phyloP scores from a whole-genome alignment of 352 stramenopile species.

The Globisporangium parvum region DNA sequence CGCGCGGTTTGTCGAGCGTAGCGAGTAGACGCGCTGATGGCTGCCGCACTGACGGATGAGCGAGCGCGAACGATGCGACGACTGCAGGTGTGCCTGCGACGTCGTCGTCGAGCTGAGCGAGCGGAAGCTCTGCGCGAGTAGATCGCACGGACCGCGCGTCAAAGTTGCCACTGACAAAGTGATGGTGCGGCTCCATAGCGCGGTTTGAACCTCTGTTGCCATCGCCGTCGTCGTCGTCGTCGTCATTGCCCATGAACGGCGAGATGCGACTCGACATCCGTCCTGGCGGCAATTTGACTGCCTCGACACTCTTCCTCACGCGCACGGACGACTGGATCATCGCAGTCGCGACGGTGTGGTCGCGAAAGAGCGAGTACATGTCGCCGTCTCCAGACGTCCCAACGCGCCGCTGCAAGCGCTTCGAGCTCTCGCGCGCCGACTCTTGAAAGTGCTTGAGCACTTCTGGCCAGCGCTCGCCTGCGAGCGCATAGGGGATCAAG shows the following conservation, averaged over 20 bases:
- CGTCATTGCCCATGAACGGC: constrained; percentile 9
- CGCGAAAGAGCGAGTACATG: constrained; percentile 16
- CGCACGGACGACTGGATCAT: constrained; percentile 32
- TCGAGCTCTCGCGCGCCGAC: constrained; percentile 33
- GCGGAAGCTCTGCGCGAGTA: background rate
- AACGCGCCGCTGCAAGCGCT: constrained; percentile 31
- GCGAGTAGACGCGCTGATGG: background rate
- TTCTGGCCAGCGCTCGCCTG: constrained; percentile 67
- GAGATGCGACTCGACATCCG: constrained; percentile 12
- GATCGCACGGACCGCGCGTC: background rate
- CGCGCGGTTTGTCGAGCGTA: background rate
- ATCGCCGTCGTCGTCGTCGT: constrained; percentile 1
- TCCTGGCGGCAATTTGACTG: no score
- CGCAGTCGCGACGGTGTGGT: constrained; percentile 19
- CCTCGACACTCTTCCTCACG: constrained; percentile 17
- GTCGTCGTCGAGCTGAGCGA: constrained; percentile 7
- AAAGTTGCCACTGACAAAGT: constrained; percentile 14
- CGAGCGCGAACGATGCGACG: no score
- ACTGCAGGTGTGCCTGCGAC: background rate
- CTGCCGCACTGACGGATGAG: background rate
- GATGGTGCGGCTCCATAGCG: background rate
- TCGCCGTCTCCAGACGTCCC: constrained; percentile 14
- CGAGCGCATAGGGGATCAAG: background rate
- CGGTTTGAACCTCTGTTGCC: background rate
- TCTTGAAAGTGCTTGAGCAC: constrained; percentile 60